Conservation (phyloP, 169 alveolate genomes). For the Eimeria acervulina region DNA sequence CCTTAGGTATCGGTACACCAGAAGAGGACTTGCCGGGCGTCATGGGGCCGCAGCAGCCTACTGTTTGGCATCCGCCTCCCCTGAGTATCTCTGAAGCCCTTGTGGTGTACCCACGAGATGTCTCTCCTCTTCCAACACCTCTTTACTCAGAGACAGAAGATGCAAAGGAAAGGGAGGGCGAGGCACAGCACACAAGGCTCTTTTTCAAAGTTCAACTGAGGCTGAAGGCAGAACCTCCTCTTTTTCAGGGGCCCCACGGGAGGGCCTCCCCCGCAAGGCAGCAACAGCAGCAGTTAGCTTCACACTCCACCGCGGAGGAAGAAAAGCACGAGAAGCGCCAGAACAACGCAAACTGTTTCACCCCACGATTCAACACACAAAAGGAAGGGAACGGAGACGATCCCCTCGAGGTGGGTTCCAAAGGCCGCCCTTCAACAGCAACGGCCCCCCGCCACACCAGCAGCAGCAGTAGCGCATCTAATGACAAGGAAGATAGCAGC, state of each 20-base stretch:
- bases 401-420: background rate
- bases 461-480: background rate
- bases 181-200: background rate
- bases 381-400: background rate
- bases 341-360: background rate
- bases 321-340: background rate
- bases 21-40: background rate
- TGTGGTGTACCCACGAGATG: background rate
- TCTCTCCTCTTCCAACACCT: background rate
- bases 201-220: conserved; percentile 6
- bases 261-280: conserved; percentile 11
- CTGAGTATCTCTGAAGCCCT: background rate
- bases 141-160: background rate
- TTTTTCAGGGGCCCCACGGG: background rate
- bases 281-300: background rate
- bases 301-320: background rate
- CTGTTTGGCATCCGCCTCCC: background rate
- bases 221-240: conserved; percentile 38
- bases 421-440: background rate
- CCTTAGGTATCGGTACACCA: background rate
- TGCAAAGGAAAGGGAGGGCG: background rate
- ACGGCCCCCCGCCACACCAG: background rate
- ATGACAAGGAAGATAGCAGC: background rate
- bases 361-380: conserved; percentile 11
- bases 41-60: background rate